Evolutionary conservation across 345 rosid genomes (phyloP), one percentile per base, ranked within the genome.

Genomic region (Eutrema japonicum): DNA sequence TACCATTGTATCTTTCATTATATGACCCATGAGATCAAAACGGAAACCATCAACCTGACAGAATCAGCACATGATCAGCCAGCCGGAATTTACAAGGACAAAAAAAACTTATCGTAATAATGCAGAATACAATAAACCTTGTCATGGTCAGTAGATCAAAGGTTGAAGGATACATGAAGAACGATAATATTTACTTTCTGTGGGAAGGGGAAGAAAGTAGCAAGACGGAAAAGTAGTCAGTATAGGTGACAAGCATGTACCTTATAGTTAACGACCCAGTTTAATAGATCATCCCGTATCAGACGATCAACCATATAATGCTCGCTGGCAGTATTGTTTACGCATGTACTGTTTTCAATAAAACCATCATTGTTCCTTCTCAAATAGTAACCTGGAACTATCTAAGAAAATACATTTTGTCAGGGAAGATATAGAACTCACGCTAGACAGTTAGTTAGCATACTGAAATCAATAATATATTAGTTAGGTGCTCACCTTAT

Each of bases 381-480:
- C 87, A 94, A 78, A 85, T 94, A 88, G 83, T 94, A 94, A 72
- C 98, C 98, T 68, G 98, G 98, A 81, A 94, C 98, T 83, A 91
- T 87, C 97, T 94, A 70, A 51, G 59, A 22, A 74, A 48, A 81
- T 65, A 54, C 50, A 48, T n/a, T 64, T 42, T 42, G 35, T 60
- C 79, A 66, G 5, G 70, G 70, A 5, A 42, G 29, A 51, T 27
- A n/a, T 38, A 37, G 62, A 66, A 75, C 27, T 37, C 66, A 26
- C 11, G 45, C 56, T 12, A 64, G 55, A 48, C 40, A 64, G 18
- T 64, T 54, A 50, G 41, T 32, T 41, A 32, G 13, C 56, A 48
- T 11, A 65, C 70, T 62, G 48, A 53, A 49, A 45, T 16, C 51
- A 41, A 57, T 30, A 41, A 55, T 64, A 56, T 38, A 37, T 41